Conservation (phyloP, 2,329 filamentous ascomycete genomes). For the Pezicula rhizophila region DNA sequence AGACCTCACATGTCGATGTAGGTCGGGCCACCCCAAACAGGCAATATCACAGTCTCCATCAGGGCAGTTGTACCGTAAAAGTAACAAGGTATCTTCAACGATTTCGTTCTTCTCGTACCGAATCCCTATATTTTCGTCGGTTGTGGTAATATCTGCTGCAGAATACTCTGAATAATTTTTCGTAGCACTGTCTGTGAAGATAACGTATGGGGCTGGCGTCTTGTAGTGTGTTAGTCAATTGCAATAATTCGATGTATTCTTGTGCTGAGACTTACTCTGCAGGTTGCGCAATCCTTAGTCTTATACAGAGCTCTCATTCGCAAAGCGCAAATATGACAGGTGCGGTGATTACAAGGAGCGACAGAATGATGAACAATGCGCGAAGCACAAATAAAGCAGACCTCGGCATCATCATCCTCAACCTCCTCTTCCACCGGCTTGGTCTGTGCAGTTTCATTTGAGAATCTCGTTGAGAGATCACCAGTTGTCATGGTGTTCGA, state of each 20-base stretch:
- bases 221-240: conserved; percentile 36
- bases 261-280: conserved; percentile 57
- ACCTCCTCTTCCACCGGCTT: conserved; percentile 27
- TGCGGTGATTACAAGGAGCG: conserved; percentile 90
- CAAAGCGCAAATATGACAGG: conserved; percentile 92
- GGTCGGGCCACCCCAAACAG: conserved; percentile 72
- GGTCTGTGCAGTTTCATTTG: conserved; percentile 5
- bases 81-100: conserved; percentile 79
- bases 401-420: conserved; percentile 60
- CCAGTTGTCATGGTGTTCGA: conserved; percentile 11
- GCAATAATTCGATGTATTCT: conserved; percentile 2
- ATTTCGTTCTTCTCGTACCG: conserved; percentile 85
- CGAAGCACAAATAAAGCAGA: conserved; percentile 98
- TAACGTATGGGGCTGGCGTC: conserved; percentile 71
- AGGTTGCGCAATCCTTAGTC: conserved; percentile 94
- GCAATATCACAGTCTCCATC: conserved; percentile 79
- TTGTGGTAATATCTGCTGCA: conserved; percentile 64
- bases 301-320: conserved; percentile 92
- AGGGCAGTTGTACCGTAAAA: conserved; percentile 92
- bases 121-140: conserved; percentile 83
- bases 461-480: conserved; percentile 12
- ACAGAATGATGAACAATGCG: conserved; percentile 81
- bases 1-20: conserved; percentile 75
- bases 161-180: conserved; percentile 85
- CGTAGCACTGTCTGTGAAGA: conserved; percentile 80